Base-by-base conservation (phyloP, 2,329 filamentous ascomycete species). In the Thielaviopsis euricoi region DNA sequence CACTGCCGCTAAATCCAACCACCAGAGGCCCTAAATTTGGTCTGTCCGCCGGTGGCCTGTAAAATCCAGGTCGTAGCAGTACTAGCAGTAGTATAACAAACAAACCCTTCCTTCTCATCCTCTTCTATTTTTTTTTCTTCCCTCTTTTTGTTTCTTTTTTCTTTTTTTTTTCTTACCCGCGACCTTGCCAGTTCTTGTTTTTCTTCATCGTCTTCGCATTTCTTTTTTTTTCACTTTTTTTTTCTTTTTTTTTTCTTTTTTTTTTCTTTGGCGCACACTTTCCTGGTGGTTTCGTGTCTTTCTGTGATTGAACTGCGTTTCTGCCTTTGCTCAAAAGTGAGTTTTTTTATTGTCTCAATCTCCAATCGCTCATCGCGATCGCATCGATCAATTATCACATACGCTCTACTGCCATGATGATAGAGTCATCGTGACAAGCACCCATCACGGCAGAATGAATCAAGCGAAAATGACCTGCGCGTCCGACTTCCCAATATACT, bases 251-350 rank as follows among this genome's bases (percentile, higher is more conserved):
- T 60, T 67, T 68, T 67, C 68, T 67, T 67, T 66, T 71, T 66
- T 73, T 70, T 74, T 75, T 73, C 70, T 73, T 72, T 67, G 70
- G 70, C 70, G 56, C 59, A 59, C 55, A 60, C 63, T 62, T 64
- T 64, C 64, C 64, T 62, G 56, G 43, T 60, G 63, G 59, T 66
- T 62, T 58, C 63, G 62, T 64, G 62, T 61, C 62, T 65, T 66
- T 65, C 62, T 62, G 63, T 62, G 37, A 55, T 48, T 61, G 22
- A 52, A 52, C 37, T 61, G 23, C 59, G 60, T 61, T 65, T 61
- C 63, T 65, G 62, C 62, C 65, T 63, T 61, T 59, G 73, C 74
- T 69, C 70, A 76, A 77, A 76, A 76, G 74, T 77, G 69, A 76
- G 74, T 76, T 62, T 63, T 61, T 51, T 63, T 55, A 63, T 63